Conservation (phyloP, 768 basidiomycete genomes). For the Rhodotorula sphaerocarpa region DNA sequence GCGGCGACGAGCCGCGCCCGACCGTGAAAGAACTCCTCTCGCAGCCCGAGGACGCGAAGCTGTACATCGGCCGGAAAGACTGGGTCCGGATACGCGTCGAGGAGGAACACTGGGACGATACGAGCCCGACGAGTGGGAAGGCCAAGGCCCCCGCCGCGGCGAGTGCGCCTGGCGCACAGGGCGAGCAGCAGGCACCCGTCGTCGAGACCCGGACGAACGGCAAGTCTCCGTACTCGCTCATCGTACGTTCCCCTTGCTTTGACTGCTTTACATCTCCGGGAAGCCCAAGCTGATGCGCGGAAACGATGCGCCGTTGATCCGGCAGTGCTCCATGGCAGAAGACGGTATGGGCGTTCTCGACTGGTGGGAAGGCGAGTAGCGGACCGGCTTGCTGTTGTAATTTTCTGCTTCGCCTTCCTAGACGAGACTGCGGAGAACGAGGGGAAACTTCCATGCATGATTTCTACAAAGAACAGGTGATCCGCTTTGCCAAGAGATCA, state of each 20-base stretch:
- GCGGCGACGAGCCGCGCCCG: background rate
- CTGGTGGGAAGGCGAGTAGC: conserved; percentile 44
- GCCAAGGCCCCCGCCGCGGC: background rate
- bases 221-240: conserved; percentile 41
- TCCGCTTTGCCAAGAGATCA: too few relatives aligned
- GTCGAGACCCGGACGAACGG: conserved; percentile 20
- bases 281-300: too few relatives aligned
- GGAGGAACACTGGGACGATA: conserved; percentile 37
- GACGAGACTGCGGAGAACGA: too few relatives aligned
- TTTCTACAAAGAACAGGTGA: too few relatives aligned
- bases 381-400: too few relatives aligned
- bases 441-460: too few relatives aligned
- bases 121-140: conserved; percentile 32
- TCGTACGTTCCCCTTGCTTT: conserved; percentile 36
- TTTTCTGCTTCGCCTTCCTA: too few relatives aligned
- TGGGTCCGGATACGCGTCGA: conserved; percentile 37
- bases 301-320: too few relatives aligned
- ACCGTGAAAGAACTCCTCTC: conserved; percentile 18
- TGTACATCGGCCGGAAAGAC: conserved; percentile 34
- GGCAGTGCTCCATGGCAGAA: conserved; percentile 45
- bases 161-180: background rate
- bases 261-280: too few relatives aligned
- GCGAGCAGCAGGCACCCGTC: background rate
- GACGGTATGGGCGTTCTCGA: conserved; percentile 44
- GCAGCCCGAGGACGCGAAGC: conserved; percentile 29